phyloP scores from a whole-genome alignment of 768 basidiomycete species.

The Rhodotorula taiwanensis region DNA sequence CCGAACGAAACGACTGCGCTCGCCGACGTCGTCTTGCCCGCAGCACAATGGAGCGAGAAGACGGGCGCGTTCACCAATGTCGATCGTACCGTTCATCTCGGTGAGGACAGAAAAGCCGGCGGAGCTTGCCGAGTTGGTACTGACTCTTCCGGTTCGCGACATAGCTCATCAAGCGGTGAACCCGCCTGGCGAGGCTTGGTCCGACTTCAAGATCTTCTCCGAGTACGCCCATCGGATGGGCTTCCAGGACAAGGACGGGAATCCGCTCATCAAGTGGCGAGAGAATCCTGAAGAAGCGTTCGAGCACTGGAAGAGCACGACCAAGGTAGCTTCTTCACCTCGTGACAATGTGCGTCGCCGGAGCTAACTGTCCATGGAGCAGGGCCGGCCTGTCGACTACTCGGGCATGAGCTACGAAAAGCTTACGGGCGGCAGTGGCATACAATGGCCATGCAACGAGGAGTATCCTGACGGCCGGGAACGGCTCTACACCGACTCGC shows the following conservation, averaged over 20 bases:
- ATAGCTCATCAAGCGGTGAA: slow-evolving; percentile 37
- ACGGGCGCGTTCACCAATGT: slow-evolving; percentile 35
- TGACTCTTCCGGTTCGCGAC: too few relatives aligned
- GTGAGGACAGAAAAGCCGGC: too few relatives aligned
- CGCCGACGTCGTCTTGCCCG: slow-evolving; percentile 38
- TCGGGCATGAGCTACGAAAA: slow-evolving; percentile 30
- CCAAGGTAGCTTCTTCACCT: neutral
- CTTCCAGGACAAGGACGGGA: slow-evolving; percentile 36
- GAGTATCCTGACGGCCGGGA: slow-evolving; percentile 18
- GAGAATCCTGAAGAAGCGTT: slow-evolving; percentile 26
- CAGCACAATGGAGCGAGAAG: slow-evolving; percentile 34
- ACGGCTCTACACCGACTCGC: slow-evolving; percentile 31
- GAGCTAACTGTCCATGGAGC: too few relatives aligned
- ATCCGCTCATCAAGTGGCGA: slow-evolving; percentile 22
- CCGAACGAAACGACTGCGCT: slow-evolving; percentile 38
- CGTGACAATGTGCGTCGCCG: neutral
- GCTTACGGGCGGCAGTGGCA: slow-evolving; percentile 34
- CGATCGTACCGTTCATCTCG: slow-evolving; percentile 37
- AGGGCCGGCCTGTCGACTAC: slow-evolving; percentile 34
- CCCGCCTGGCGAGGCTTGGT: slow-evolving; percentile 36
- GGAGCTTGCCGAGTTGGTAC: too few relatives aligned
- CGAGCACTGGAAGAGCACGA: slow-evolving; percentile 32
- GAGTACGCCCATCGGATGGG: slow-evolving; percentile 36
- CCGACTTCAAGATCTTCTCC: slow-evolving; percentile 37
- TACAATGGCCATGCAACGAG: slow-evolving; percentile 40